Conservation (phyloP, 2,329 filamentous ascomycete species). For the Calonectria montana region DNA sequence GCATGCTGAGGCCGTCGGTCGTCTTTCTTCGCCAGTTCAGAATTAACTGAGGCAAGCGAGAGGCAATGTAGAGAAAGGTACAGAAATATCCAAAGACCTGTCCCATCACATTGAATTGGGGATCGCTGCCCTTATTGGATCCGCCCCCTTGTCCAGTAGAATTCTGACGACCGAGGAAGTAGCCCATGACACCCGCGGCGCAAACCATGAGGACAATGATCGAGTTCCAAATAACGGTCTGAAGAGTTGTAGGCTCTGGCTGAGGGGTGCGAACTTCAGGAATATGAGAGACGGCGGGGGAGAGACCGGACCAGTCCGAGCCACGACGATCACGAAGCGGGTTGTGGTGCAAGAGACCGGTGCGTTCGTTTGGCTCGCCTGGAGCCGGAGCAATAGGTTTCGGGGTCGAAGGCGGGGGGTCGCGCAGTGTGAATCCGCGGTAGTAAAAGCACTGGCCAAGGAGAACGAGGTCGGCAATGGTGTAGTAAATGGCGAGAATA, state of each 20-base stretch:
- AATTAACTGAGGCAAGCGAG: constrained; percentile 88
- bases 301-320: constrained; percentile 73
- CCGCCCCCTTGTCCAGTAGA: constrained; percentile 53
- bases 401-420: constrained; percentile 59
- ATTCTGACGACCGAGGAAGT: constrained; percentile 72
- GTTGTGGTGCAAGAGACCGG: constrained; percentile 43
- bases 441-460: constrained; percentile 96
- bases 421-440: constrained; percentile 79
- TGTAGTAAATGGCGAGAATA: constrained; percentile 95
- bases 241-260: constrained; percentile 62
- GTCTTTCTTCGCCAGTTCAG: constrained; percentile 94
- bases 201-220: constrained; percentile 84
- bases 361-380: constrained; percentile 63
- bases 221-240: constrained; percentile 77
- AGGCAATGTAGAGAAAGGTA: constrained; percentile 88
- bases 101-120: constrained; percentile 80
- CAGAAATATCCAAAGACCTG: constrained; percentile 96
- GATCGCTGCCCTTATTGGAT: constrained; percentile 56
- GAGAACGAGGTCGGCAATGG: constrained; percentile 89
- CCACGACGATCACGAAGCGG: constrained; percentile 57
- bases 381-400: constrained; percentile 51
- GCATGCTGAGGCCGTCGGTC: constrained; percentile 90
- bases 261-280: constrained; percentile 58
- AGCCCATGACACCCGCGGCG: constrained; percentile 84
- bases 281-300: constrained; percentile 84